Conservation (phyloP, 352 stramenopile genomes). For the Saprolegnia parasitica region DNA sequence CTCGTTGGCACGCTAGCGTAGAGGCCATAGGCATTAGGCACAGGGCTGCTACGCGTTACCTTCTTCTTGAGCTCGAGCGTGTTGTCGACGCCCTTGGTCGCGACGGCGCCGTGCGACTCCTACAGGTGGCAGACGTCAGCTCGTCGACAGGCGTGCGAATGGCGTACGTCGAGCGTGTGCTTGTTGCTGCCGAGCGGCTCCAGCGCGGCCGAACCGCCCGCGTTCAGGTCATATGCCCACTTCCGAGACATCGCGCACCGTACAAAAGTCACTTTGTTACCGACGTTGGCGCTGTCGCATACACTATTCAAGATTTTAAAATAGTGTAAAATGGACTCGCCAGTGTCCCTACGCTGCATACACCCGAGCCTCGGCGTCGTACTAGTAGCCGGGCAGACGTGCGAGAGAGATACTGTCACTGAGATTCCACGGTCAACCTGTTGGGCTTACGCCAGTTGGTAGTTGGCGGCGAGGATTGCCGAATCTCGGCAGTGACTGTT, state of each 20-base stretch:
- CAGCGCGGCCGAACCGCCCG: not conserved
- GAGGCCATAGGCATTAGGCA: not conserved
- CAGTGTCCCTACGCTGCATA: not conserved
- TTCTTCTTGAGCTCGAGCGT: constrained; percentile 85
- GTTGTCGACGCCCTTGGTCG: constrained; percentile 50
- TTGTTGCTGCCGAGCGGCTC: constrained; percentile 25
- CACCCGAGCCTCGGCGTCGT: too few species aligned
- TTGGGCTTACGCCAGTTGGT: not conserved
- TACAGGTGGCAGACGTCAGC: constrained; percentile 25
- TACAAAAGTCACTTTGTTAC: not conserved
- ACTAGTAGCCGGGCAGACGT: too few species aligned
- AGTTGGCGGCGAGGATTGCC: not conserved
- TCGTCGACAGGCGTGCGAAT: not conserved
- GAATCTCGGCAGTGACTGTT: not conserved
- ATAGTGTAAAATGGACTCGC: not conserved
- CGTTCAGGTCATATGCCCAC: constrained; percentile 24
- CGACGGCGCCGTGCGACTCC: constrained; percentile 50
- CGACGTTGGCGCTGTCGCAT: not conserved
- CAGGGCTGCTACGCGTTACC: constrained; percentile 33
- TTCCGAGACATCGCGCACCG: constrained; percentile 17
- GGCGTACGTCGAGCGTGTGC: constrained; percentile 11
- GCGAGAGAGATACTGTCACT: not conserved
- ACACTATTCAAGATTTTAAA: too few species aligned
- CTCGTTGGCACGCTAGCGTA: constrained; percentile 80
- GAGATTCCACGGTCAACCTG: not conserved